Evolutionary conservation across 2,329 filamentous ascomycete genomes (phyloP).

Genomic region (Alternaria alternata): DNA sequence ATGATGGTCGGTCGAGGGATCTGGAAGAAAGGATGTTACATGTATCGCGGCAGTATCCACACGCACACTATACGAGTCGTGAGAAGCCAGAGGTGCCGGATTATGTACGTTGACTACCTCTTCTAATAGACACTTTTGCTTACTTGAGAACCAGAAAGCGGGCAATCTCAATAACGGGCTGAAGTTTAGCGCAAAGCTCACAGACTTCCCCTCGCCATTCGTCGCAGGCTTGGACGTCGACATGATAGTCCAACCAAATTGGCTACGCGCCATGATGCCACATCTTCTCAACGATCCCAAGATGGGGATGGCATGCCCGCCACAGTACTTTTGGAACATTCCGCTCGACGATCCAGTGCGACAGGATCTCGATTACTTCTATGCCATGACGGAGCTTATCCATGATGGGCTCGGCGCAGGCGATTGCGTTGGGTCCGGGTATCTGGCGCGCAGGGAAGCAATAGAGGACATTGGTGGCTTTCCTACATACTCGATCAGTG

Average conservation of each 20-base stretch:
- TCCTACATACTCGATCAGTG: conserved; percentile 66
- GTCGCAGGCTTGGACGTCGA: conserved; percentile 72
- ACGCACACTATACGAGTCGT: conserved; percentile 55
- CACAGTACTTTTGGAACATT: conserved; percentile 66
- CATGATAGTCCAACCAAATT: conserved; percentile 70
- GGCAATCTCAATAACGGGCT: conserved; percentile 69
- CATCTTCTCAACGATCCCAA: conserved; percentile 16
- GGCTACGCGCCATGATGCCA: conserved; percentile 44
- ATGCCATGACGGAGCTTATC: conserved; percentile 60
- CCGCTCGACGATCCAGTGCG: conserved; percentile 66
- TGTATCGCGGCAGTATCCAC: conserved; percentile 49
- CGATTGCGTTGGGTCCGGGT: conserved; percentile 73
- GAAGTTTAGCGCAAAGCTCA: conserved; percentile 9
- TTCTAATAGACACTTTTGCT: conserved; percentile 52
- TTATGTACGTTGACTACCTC: neutral
- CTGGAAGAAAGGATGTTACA: conserved; percentile 46
- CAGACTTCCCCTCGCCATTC: conserved; percentile 60
- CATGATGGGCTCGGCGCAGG: conserved; percentile 61
- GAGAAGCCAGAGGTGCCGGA: conserved; percentile 55
- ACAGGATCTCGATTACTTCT: conserved; percentile 67
- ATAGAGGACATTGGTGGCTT: conserved; percentile 69
- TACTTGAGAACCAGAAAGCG: conserved; percentile 58
- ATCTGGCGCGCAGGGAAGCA: conserved; percentile 66
- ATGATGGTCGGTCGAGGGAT: conserved; percentile 48
- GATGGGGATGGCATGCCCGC: conserved; percentile 17